Percentiles rank a stretch among this genome's conserved stretches.
These are phyloP conservation scores for Penicillium brasilianum DNA, from an alignment of 2,329 filamentous ascomycete genomes.

Conservation along the genomic window DNA sequence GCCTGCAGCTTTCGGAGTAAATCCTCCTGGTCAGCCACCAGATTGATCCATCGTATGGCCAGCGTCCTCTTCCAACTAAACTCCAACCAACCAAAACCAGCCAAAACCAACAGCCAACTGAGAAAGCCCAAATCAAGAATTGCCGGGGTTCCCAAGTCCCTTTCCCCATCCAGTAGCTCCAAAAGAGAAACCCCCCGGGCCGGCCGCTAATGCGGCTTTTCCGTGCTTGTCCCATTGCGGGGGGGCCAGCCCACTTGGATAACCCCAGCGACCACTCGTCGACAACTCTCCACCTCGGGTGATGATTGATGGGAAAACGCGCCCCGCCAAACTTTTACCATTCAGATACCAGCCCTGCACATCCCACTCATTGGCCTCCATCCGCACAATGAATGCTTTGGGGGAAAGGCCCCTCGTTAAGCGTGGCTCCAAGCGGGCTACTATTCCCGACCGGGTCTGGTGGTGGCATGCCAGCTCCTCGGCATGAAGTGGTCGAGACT, in stretches of 20 bases:
- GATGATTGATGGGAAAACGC: conserved; percentile 32
- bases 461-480: not conserved
- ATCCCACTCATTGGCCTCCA: not conserved
- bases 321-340: not conserved
- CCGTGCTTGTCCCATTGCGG: not conserved
- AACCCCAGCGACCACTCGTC: too few species aligned
- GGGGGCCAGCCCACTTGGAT: not conserved
- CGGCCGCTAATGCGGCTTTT: not conserved
- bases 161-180: not conserved
- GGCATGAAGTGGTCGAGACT: conserved; percentile 13
- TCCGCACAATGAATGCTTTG: not conserved
- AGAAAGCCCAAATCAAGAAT: not conserved
- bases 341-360: not conserved
- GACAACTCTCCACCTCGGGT: not conserved
- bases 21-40: conserved; percentile 10
- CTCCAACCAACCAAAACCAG: not conserved
- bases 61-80: not conserved
- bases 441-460: not conserved
- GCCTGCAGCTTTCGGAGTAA: conserved; percentile 10
- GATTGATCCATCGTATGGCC: conserved; percentile 7
- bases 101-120: not conserved
- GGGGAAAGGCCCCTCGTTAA: not conserved
- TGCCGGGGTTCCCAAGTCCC: not conserved
- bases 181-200: not conserved
- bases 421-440: not conserved